Conservation (phyloP, 208 protist genomes). For the Crithidia brevicula region DNA sequence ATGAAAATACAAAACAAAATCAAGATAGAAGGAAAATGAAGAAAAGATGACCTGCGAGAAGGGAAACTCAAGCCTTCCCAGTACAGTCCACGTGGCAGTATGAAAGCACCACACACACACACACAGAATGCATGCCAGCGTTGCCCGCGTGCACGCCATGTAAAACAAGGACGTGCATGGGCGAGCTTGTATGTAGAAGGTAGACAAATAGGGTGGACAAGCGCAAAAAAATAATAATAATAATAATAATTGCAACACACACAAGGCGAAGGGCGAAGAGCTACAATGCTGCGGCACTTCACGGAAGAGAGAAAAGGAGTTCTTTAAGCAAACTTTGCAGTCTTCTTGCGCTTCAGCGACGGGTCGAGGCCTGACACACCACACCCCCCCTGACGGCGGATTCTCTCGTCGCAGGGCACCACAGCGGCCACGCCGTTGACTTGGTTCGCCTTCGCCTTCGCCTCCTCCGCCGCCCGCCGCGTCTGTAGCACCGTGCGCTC, state of each 20-base stretch:
- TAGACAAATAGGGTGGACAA: not conserved
- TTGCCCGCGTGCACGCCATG: no score
- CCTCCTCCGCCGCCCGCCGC: not conserved
- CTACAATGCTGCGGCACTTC: no score
- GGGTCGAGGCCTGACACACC: slow-evolving; percentile 57
- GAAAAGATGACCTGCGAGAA: no score
- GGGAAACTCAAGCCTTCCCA: no score
- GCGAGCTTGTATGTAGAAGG: not conserved
- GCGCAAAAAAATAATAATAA: slow-evolving; percentile 15
- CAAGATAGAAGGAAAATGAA: no score
- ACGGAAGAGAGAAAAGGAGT: not conserved
- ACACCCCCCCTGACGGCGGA: slow-evolving; percentile 61
- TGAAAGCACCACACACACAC: no score
- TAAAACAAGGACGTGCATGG: slow-evolving; percentile 1
- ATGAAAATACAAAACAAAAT: no score
- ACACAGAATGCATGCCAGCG: no score
- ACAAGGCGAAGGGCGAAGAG: not conserved
- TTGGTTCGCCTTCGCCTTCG: not conserved
- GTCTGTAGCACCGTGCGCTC: slow-evolving; percentile 25
- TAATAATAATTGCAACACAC: slow-evolving; percentile 7
- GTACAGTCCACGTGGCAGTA: no score
- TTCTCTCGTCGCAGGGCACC: slow-evolving; percentile 61
- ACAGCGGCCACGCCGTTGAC: slow-evolving; percentile 1
- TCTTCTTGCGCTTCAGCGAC: slow-evolving; percentile 47
- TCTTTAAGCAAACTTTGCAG: slow-evolving; percentile 38